Evolutionary conservation across 2,329 filamentous ascomycete genomes (phyloP).

Genomic region (Cylindrodendrum hubeiense): DNA sequence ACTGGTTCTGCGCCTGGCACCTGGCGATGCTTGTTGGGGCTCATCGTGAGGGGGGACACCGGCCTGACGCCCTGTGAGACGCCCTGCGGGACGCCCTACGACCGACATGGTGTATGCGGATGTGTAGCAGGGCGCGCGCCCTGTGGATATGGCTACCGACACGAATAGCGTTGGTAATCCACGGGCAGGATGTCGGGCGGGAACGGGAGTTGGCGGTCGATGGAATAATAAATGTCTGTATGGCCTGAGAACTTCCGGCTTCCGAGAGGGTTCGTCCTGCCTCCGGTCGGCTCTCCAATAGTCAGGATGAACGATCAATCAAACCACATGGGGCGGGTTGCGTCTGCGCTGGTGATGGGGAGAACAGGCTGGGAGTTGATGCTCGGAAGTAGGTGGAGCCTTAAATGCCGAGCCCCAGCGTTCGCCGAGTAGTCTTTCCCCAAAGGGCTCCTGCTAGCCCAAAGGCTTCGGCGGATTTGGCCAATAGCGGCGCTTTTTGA

Average conservation of each 20-base stretch:
- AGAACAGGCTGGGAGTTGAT: neutral
- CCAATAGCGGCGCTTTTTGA: slow-evolving; percentile 19
- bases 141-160: neutral
- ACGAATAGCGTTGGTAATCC: neutral
- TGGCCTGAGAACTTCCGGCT: neutral
- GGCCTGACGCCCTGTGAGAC: slow-evolving; percentile 6
- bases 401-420: neutral
- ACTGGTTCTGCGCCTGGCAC: slow-evolving; percentile 19
- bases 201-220: neutral
- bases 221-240: neutral
- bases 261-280: neutral
- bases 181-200: neutral
- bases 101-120: neutral
- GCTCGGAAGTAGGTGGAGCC: neutral
- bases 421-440: neutral
- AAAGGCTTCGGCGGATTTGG: slow-evolving; percentile 14
- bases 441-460: neutral
- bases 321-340: neutral
- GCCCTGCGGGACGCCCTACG: neutral
- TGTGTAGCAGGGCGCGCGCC: neutral
- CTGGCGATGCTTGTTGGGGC: neutral
- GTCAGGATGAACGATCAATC: neutral
- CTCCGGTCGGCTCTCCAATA: neutral
- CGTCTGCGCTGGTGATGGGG: neutral
- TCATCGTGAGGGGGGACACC: neutral